These are phyloP conservation scores for Dioscorea dumetorum DNA, from an alignment of 106 monocot species.

Conservation along the genomic window DNA sequence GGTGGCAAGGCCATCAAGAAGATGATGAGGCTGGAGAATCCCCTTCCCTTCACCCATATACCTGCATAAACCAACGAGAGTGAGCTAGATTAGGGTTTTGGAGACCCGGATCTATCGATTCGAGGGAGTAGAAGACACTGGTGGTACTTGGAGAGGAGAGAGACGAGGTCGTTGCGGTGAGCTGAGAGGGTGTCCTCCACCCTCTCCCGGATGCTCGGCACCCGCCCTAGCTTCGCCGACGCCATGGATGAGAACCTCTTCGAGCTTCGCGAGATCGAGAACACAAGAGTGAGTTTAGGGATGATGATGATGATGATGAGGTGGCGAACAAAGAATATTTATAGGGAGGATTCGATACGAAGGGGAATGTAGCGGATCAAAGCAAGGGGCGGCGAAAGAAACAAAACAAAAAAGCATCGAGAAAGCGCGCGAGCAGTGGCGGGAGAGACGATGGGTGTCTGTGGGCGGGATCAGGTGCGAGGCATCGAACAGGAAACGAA, in stretches of 20 bases:
- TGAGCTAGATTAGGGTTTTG: not conserved
- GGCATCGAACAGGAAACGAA: no score
- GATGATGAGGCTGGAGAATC: slow-evolving; percentile 81
- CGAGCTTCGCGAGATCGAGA: not conserved
- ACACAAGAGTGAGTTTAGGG: not conserved
- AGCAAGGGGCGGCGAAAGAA: no score
- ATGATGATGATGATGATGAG: not conserved
- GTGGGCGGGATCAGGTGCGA: no score
- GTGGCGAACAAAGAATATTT: not conserved
- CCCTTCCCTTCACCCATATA: slow-evolving; percentile 74
- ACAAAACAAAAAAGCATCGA: no score
- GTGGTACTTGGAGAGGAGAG: slow-evolving; percentile 64
- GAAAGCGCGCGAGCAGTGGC: no score
- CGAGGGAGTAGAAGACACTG: not conserved
- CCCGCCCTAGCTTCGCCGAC: slow-evolving; percentile 35
- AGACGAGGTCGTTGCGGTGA: slow-evolving; percentile 90
- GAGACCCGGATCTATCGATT: not conserved
- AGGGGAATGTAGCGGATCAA: no score
- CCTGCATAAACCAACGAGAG: slow-evolving; percentile 10
- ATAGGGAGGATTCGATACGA: no score
- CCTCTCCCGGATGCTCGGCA: slow-evolving; percentile 70
- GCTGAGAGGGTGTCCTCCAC: slow-evolving; percentile 81
- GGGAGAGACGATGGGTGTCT: no score
- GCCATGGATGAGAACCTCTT: slow-evolving; percentile 28
- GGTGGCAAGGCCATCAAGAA: slow-evolving; percentile 65